Conservation (phyloP, 2,329 filamentous ascomycete genomes). For the Neonectria neomacrospora region DNA sequence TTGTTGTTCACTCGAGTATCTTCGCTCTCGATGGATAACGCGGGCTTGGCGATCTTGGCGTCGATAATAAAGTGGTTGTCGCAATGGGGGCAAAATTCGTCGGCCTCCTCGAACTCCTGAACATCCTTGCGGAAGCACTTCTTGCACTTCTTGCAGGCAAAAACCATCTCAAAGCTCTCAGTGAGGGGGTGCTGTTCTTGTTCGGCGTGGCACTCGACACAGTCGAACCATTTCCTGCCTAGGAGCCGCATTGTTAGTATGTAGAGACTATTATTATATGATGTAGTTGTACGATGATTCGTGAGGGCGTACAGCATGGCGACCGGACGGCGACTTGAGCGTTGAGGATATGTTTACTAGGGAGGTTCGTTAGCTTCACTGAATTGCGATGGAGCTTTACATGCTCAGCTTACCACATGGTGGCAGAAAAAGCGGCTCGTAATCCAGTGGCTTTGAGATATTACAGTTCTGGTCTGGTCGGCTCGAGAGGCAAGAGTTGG, state of each 20-base stretch:
- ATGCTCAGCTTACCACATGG: conserved; percentile 53
- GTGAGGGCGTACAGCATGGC: conserved; percentile 80
- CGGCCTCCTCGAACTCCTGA: conserved; percentile 91
- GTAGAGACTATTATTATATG: no score
- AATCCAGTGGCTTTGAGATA: background rate
- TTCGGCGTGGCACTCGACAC: conserved; percentile 92
- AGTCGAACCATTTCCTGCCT: conserved; percentile 99
- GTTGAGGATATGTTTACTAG: conserved; percentile 97
- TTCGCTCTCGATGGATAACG: conserved; percentile 88
- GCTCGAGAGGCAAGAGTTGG: background rate
- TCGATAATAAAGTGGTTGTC: conserved; percentile 98
- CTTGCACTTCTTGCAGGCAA: conserved; percentile 98
- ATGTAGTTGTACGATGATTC: background rate
- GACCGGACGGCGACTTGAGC: conserved; percentile 96
- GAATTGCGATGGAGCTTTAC: background rate
- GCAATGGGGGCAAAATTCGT: conserved; percentile 99
- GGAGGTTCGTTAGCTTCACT: conserved; percentile 17
- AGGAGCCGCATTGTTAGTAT: conserved; percentile 9
- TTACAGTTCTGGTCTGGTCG: background rate
- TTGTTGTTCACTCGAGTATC: conserved; percentile 86
- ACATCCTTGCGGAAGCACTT: conserved; percentile 98
- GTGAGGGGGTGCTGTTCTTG: conserved; percentile 79
- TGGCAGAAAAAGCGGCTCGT: background rate
- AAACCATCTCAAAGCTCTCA: conserved; percentile 87
- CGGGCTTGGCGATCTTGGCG: conserved; percentile 83